These are phyloP conservation scores for Stylonectria norvegica DNA, from an alignment of 2,329 filamentous ascomycete species.

Conservation along the genomic window DNA sequence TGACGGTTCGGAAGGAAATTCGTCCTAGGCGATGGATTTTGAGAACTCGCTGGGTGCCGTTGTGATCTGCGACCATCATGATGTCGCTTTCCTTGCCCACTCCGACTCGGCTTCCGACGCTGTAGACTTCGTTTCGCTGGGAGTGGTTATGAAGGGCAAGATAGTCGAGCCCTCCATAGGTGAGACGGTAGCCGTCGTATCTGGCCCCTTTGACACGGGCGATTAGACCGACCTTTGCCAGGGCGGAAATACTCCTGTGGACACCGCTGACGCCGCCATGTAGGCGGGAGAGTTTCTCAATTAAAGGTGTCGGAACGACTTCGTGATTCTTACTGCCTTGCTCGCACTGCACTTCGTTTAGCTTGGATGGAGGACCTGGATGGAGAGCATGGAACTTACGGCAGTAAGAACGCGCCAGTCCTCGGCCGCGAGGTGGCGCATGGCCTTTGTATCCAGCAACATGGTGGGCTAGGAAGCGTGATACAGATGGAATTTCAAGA, in stretches of 20 bases:
- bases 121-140: slow-evolving; percentile 77
- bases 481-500: neutral
- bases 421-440: slow-evolving; percentile 87
- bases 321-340: slow-evolving; percentile 95
- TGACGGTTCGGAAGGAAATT: slow-evolving; percentile 95
- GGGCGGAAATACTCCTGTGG: slow-evolving; percentile 79
- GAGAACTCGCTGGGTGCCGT: slow-evolving; percentile 74
- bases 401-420: slow-evolving; percentile 95
- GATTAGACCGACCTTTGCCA: slow-evolving; percentile 90
- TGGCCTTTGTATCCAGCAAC: slow-evolving; percentile 91
- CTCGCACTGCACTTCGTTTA: slow-evolving; percentile 63
- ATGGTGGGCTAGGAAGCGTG: slow-evolving; percentile 52
- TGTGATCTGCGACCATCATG: slow-evolving; percentile 81
- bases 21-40: slow-evolving; percentile 95
- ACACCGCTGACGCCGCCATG: slow-evolving; percentile 75
- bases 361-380: slow-evolving; percentile 29
- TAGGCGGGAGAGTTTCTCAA: slow-evolving; percentile 77
- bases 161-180: slow-evolving; percentile 96
- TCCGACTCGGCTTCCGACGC: slow-evolving; percentile 88
- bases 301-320: slow-evolving; percentile 86
- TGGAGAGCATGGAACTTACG: slow-evolving; percentile 51
- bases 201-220: slow-evolving; percentile 91
- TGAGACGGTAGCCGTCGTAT: slow-evolving; percentile 95
- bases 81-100: slow-evolving; percentile 98
- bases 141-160: slow-evolving; percentile 90